Conservation (phyloP, 2,329 filamentous ascomycete species). For the Domatiomyces catenatus region DNA sequence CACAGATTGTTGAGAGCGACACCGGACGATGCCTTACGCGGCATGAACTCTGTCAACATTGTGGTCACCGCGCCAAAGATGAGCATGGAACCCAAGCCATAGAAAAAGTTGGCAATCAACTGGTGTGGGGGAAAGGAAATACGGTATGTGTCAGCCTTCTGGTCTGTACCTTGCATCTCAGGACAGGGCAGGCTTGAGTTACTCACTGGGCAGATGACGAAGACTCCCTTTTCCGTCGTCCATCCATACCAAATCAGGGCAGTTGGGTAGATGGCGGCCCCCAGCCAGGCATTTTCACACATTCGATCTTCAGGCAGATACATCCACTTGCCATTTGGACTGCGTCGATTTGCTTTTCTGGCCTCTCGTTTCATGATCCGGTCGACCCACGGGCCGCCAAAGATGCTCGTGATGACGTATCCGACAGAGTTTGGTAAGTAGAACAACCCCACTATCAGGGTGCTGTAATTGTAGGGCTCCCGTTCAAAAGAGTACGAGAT, state of each 20-base stretch:
- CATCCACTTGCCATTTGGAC: constrained; percentile 45
- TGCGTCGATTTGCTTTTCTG: constrained; percentile 49
- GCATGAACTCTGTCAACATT: constrained; percentile 76
- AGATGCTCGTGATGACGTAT: constrained; percentile 51
- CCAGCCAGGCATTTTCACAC: constrained; percentile 67
- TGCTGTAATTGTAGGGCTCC: constrained; percentile 52
- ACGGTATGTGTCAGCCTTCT: not conserved
- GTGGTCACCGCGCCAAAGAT: constrained; percentile 61
- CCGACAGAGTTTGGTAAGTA: constrained; percentile 65
- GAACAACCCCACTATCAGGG: constrained; percentile 55
- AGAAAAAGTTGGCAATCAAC: constrained; percentile 54
- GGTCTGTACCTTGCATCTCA: not conserved
- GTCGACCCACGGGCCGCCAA: constrained; percentile 67
- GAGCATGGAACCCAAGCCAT: constrained; percentile 64
- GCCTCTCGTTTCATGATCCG: constrained; percentile 66
- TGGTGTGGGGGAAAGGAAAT: constrained; percentile 9
- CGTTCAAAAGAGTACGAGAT: constrained; percentile 54
- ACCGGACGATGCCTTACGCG: constrained; percentile 51
- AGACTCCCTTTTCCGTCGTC: constrained; percentile 47
- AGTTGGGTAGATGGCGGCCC: constrained; percentile 52
- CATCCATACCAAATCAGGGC: constrained; percentile 66
- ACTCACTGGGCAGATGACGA: constrained; percentile 44
- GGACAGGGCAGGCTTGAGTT: not conserved
- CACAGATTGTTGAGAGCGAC: constrained; percentile 63
- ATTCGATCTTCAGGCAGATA: constrained; percentile 67